Evolutionary conservation across 495 filamentous ascomycete genomes (phyloP), one percentile per base, ranked within the genome.

Genomic region (Mytilinidion resinicola): DNA sequence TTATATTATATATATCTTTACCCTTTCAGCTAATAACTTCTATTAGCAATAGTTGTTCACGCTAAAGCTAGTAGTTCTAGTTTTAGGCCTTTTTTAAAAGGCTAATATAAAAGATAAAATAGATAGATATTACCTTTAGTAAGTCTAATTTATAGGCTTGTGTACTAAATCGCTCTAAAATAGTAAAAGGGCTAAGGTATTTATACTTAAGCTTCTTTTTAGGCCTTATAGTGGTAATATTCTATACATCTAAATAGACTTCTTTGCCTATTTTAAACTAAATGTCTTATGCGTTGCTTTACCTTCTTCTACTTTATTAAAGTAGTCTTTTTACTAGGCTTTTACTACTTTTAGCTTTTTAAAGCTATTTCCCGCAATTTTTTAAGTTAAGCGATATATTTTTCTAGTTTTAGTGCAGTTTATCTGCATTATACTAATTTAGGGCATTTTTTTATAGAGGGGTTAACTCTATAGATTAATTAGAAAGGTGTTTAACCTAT

Each of bases 131-230:
- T 39, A 39, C 14, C 8, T 39, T 39, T 9, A 52, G 46, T 19
- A 55, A 35, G 15, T n/a, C 12, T 55, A 55, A 21, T 15, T 51
- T n/a, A 48, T 59, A 59, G 9, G 51, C 35, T n/a, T 55, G 15
- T 25, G 12, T 6, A 15, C 51, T 43, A 39, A 55, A 17, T 12
- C 17, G 15, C 15, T 55, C 15, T 21, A 36, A 37, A 55, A 55
- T 46, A 37, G 20, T 21, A 10, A 43, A 42, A 54, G 25, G 38
- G 4, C 41, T 38, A 17, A 55, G 3, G 19, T 57, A 53, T 35
- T 43, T 59, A 4, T n/a, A 20, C 4, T 17, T n/a, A 11, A 59
- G 30, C 38, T 55, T 59, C 49, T 55, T 54, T 11, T 37, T 59
- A 43, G 55, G 56, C 15, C 34, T 30, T 30, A 57, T 62, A 56